A percentile compares a stretch with the other conserved stretches of the same genome.
phyloP scores from a whole-genome alignment of 2,329 filamentous ascomycete genomes.

The Colletotrichum eremochloae region DNA sequence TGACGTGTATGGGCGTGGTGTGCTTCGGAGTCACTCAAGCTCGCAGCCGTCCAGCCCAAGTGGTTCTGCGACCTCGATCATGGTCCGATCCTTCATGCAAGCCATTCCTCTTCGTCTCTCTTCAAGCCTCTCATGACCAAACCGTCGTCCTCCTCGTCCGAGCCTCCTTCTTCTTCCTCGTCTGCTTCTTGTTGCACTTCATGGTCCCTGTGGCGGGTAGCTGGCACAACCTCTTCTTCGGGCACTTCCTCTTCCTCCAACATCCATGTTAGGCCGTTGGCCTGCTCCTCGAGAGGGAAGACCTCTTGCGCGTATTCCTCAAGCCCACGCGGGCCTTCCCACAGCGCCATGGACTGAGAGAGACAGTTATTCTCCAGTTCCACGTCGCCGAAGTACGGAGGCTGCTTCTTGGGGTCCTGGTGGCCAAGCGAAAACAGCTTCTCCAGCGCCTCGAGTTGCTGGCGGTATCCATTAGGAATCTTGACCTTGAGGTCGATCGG shows the following conservation, averaged over 20 bases:
- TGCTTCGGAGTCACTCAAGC: slow-evolving; percentile 14
- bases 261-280: slow-evolving; percentile 97
- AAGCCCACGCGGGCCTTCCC: slow-evolving; percentile 91
- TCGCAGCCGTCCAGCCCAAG: slow-evolving; percentile 21
- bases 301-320: slow-evolving; percentile 96
- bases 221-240: slow-evolving; percentile 46
- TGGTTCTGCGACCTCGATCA: neutral
- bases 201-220: slow-evolving; percentile 44
- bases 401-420: slow-evolving; percentile 67
- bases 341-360: slow-evolving; percentile 81
- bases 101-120: slow-evolving; percentile 71
- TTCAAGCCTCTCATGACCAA: slow-evolving; percentile 69
- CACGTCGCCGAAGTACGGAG: slow-evolving; percentile 72
- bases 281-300: slow-evolving; percentile 93
- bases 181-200: slow-evolving; percentile 55
- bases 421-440: slow-evolving; percentile 68
- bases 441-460: slow-evolving; percentile 82
- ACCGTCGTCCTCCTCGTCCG: slow-evolving; percentile 70
- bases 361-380: slow-evolving; percentile 75
- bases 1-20: slow-evolving; percentile 25
- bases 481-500: slow-evolving; percentile 88
- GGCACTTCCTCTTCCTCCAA: slow-evolving; percentile 62
- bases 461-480: slow-evolving; percentile 88
- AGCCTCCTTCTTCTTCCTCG: slow-evolving; percentile 57
- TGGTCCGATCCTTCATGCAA: slow-evolving; percentile 56